phyloP scores from a whole-genome alignment of 164 flowering plant genomes.

The Tinospora cordifolia region DNA sequence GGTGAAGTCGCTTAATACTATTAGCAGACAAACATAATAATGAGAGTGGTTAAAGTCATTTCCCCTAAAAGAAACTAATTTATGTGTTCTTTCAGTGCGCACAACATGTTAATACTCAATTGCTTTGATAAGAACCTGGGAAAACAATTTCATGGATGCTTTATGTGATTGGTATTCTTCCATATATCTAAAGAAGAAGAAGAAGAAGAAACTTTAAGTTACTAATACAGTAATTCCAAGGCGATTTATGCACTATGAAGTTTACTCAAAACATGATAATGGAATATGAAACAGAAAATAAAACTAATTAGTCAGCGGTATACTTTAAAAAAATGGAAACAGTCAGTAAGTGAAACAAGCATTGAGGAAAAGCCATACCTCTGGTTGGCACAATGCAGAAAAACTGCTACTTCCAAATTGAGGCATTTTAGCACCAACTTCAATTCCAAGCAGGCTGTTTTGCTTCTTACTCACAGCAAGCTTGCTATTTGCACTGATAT shows the following conservation, averaged over 20 bases:
- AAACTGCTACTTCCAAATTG: background rate
- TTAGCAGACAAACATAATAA: background rate
- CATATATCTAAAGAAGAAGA: background rate
- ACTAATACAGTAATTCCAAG: background rate
- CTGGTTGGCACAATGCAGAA: background rate
- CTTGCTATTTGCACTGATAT: background rate
- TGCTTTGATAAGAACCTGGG: background rate
- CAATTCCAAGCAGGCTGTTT: background rate
- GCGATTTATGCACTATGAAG: background rate
- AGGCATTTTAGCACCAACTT: background rate
- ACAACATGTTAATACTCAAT: background rate
- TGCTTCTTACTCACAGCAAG: background rate
- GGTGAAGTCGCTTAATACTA: too few relatives aligned
- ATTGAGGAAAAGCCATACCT: constrained; percentile 12
- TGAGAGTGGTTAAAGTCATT: background rate
- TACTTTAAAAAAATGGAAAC: background rate
- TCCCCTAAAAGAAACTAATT: background rate
- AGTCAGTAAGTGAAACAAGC: background rate
- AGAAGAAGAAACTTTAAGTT: too few relatives aligned
- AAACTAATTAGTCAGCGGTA: background rate
- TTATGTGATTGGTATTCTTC: background rate
- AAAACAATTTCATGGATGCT: background rate
- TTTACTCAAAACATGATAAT: background rate
- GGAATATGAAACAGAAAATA: constrained; percentile 3
- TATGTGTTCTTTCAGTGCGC: background rate